Conservation (phyloP, 441 rosid species). For the Geranium incanum region DNA sequence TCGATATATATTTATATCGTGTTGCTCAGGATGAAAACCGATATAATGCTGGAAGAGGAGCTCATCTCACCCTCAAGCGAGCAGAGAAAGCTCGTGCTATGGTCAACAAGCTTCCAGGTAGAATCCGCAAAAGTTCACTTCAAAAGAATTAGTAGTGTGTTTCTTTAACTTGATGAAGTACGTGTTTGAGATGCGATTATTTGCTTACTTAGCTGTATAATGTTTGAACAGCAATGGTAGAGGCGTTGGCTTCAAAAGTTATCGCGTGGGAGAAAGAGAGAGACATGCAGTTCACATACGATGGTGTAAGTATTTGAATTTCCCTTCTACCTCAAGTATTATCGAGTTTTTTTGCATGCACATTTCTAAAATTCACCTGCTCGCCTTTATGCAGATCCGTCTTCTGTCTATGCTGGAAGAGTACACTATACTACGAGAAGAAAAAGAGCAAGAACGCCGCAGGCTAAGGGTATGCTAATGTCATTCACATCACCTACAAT, state of each 20-base stretch:
- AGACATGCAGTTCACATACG: constrained; percentile 64
- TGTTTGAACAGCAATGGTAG: constrained; percentile 80
- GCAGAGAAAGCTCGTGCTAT: constrained; percentile 96
- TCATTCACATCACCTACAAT: constrained; percentile 31
- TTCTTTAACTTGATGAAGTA: too few species aligned
- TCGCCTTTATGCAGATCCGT: constrained; percentile 48
- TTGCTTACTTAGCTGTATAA: constrained; percentile 27
- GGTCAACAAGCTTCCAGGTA: constrained; percentile 91
- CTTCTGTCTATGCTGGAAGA: constrained; percentile 90
- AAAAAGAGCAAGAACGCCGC: constrained; percentile 88
- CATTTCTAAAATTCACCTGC: constrained; percentile 45
- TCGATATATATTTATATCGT: constrained; percentile 13
- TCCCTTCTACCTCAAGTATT: background rate
- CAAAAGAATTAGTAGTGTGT: too few species aligned
- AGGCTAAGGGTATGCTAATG: constrained; percentile 48
- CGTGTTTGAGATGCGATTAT: too few species aligned
- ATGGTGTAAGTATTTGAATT: constrained; percentile 75
- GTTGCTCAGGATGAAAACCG: constrained; percentile 76
- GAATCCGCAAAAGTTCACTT: too few species aligned
- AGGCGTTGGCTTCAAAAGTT: constrained; percentile 76
- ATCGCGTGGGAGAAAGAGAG: constrained; percentile 88
- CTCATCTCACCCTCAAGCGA: constrained; percentile 91
- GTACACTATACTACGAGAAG: constrained; percentile 61
- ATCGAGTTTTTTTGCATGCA: too few species aligned
- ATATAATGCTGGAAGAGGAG: constrained; percentile 93